Percentiles rank a stretch among this genome's conserved stretches.
Evolutionary conservation across 192 early-diverging fungal species (phyloP).

Genomic region (Dissophora ornata): DNA sequence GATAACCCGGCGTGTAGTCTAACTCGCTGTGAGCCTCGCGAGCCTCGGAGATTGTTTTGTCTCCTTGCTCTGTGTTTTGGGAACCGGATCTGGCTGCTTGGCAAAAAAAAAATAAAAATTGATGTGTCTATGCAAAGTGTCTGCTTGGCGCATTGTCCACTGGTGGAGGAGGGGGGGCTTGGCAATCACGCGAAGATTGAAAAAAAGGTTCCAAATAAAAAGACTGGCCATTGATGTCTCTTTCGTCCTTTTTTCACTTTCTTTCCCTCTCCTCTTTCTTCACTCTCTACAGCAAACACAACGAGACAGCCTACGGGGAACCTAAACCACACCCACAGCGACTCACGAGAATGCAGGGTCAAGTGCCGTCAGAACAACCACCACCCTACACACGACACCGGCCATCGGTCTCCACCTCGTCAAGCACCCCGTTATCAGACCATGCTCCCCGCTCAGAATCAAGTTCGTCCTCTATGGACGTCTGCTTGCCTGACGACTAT

Average conservation of each 20-base stretch:
- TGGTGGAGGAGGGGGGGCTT: not conserved
- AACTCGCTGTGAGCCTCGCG: too few relatives aligned
- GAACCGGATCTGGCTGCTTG: too few relatives aligned
- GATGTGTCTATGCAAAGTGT: conserved; percentile 1
- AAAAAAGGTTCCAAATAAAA: too few relatives aligned
- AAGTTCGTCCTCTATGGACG: conserved; percentile 15
- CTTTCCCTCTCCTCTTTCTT: not conserved
- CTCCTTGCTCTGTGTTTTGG: not conserved
- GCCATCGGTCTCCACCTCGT: conserved; percentile 1
- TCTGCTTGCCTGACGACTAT: conserved; percentile 45
- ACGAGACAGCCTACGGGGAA: too few relatives aligned
- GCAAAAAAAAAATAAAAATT: too few relatives aligned
- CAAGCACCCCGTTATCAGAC: conserved; percentile 10
- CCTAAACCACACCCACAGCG: not conserved
- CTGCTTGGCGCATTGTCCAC: not conserved
- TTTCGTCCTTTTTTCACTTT: not conserved
- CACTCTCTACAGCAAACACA: not conserved
- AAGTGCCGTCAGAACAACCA: conserved; percentile 6
- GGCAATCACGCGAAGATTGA: not conserved
- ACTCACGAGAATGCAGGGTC: conserved; percentile 10
- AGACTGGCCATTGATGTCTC: not conserved
- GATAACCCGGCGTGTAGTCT: too few relatives aligned
- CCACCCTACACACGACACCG: conserved; percentile 31
- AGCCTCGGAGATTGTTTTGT: too few relatives aligned
- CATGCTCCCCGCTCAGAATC: conserved; percentile 11